Conservation (phyloP, 192 early-diverging fungal genomes). For the Coemansia sp. region DNA sequence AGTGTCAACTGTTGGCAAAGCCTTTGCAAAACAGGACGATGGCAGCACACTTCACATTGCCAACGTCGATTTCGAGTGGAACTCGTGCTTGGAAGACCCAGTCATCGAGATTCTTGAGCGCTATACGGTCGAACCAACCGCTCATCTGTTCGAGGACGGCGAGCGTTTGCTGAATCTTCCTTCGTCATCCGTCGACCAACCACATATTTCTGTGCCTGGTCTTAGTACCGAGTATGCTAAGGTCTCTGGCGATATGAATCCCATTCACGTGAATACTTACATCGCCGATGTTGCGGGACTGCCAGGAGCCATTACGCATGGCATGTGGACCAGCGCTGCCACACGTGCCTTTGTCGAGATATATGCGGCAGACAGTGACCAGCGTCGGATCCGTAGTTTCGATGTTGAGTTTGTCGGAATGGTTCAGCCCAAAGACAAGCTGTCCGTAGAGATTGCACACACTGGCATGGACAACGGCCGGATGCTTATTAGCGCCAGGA, state of each 20-base stretch:
- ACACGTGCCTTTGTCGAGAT: conserved; percentile 90
- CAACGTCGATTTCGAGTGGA: conserved; percentile 69
- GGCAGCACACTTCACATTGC: conserved; percentile 74
- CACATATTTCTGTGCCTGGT: conserved; percentile 56
- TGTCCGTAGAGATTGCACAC: conserved; percentile 83
- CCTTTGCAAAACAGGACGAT: conserved; percentile 55
- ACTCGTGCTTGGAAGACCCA: conserved; percentile 70
- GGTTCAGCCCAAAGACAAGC: conserved; percentile 82
- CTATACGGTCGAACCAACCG: conserved; percentile 67
- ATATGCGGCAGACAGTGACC: conserved; percentile 81
- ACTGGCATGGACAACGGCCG: conserved; percentile 91
- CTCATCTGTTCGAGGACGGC: conserved; percentile 73
- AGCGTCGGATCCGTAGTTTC: conserved; percentile 79
- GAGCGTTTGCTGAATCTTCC: conserved; percentile 40
- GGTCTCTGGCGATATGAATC: conserved; percentile 83
- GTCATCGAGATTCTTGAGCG: conserved; percentile 81
- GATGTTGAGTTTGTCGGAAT: conserved; percentile 82
- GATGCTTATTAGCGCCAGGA: conserved; percentile 88
- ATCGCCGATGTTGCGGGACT: conserved; percentile 83
- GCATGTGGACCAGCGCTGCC: conserved; percentile 93
- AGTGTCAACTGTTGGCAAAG: conserved; percentile 71
- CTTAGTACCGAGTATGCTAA: conserved; percentile 82
- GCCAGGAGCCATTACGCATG: conserved; percentile 91
- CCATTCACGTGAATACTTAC: conserved; percentile 92
- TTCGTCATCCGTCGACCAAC: background rate